Percentiles rank a stretch among this genome's conserved stretches.
These are phyloP conservation scores for Sporothrix brunneoviolacea DNA, from an alignment of 2,329 filamentous ascomycete genomes.

Conservation along the genomic window DNA sequence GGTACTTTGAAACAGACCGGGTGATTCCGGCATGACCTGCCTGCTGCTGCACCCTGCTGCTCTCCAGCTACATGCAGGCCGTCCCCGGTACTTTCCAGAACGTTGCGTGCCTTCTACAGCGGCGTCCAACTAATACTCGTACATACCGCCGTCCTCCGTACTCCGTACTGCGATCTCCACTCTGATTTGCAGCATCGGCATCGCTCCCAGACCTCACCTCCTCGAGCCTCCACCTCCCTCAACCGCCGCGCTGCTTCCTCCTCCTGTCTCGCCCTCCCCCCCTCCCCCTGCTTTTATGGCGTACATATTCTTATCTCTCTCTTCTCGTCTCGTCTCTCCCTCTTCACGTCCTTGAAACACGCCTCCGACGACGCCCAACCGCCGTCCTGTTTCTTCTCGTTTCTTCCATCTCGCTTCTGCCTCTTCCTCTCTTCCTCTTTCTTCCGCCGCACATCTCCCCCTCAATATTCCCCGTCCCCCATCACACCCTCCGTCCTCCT, in stretches of 20 bases:
- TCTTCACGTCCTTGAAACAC: conserved; percentile 7
- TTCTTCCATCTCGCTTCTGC: background rate
- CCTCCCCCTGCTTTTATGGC: background rate
- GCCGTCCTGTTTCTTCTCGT: background rate
- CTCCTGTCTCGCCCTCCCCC: background rate
- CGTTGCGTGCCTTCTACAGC: conserved; percentile 1
- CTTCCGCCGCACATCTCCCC: background rate
- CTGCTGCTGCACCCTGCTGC: background rate
- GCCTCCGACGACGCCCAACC: conserved; percentile 6
- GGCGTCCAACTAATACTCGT: too few species aligned
- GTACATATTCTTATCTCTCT: too few species aligned
- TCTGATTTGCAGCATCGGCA: conserved; percentile 6
- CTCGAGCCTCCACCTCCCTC: background rate
- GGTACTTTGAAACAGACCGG: conserved; percentile 13
- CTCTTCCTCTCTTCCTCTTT: background rate
- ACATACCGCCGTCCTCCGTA: background rate
- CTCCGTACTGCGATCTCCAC: conserved; percentile 6
- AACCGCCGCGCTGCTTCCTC: background rate
- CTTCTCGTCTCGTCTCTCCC: background rate
- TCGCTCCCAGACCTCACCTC: background rate
- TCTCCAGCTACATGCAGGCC: background rate
- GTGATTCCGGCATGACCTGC: conserved; percentile 13
- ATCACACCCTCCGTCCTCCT: background rate
- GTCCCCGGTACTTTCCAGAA: conserved; percentile 6
- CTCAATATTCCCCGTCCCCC: background rate